phyloP scores from a whole-genome alignment of 2,329 filamentous ascomycete genomes.

The Pseudogymnoascus sp. region DNA sequence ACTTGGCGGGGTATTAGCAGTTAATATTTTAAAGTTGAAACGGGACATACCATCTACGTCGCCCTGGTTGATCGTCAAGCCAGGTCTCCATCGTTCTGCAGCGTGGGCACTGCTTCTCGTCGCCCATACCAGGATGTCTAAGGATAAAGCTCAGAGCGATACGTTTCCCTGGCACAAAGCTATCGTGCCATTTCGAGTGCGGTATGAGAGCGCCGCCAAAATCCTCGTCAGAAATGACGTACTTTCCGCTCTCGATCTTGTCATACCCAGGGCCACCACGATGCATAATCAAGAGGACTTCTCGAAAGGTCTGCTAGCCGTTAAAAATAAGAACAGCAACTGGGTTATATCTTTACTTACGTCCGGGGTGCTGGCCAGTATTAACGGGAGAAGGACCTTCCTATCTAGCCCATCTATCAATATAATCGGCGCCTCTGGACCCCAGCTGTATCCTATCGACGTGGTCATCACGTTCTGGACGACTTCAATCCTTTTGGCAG shows the following conservation, averaged over 20 bases:
- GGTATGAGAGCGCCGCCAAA: neutral
- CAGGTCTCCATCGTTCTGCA: neutral
- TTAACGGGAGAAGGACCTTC: neutral
- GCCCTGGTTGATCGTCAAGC: neutral
- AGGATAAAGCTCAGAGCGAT: neutral
- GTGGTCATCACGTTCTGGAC: neutral
- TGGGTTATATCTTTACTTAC: neutral
- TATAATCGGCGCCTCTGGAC: neutral
- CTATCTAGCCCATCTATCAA: neutral
- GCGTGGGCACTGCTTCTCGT: neutral
- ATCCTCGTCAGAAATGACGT: neutral
- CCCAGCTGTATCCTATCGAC: neutral
- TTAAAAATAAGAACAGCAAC: neutral
- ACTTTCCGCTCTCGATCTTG: slow-evolving; percentile 3
- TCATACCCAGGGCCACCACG: neutral
- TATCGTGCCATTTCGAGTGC: neutral
- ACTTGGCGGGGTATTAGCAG: neutral
- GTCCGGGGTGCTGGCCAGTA: neutral
- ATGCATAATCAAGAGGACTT: neutral
- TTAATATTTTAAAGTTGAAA: neutral
- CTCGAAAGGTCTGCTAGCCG: neutral
- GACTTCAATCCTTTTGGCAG: neutral
- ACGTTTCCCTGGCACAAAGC: neutral
- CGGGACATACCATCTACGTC: neutral
- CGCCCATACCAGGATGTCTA: neutral